Evolutionary conservation across 75 land plant species (phyloP), one percentile per base, ranked within the genome.

Genomic region (Pinus albicaulis): DNA sequence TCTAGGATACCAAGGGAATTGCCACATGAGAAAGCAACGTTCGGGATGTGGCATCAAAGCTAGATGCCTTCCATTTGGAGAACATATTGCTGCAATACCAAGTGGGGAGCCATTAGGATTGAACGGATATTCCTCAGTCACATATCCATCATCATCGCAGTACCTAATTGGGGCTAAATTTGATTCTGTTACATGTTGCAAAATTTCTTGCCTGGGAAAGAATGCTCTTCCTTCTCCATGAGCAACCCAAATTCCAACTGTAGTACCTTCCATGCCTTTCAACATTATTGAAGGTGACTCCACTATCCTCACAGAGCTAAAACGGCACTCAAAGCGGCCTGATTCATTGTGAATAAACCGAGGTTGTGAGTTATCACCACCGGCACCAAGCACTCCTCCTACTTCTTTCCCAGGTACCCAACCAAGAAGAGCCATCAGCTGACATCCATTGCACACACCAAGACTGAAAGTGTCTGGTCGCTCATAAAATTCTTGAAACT

Each of bases 21-120:
- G 99, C 99, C 98, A 94, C 98, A 96, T 92, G 72, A 92, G 76
- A 86, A 94, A 96, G 78, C 99, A 96, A 6, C 99, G 92, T 78
- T 96, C 99, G 1, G 99, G 99, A 78, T 96, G 99, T 57, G 99
- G 98, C 99, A 96, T 96, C 90, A 96, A 86, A 7, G 98, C 99
- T 60, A 96, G 86, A 83, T 96, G 99, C 71, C 99, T 80, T 15
- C 99, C 99, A 83, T 94, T 91, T 13, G 93, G 93, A n/a, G 99
- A 96, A 88, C 99, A 96, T 59, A 96, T 69, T 2, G 98, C 98
- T n/a, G 98, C 99, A 41, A 96, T 84, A 48, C 99, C 98, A 22
- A 87, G 56, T 4, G 98, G 98, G 55, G 98, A 96, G 4, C 99
- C 99, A 77, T 94, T 96, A 24, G 97, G 85, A 77, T 94, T 96